Evolutionary conservation across 2,329 filamentous ascomycete genomes (phyloP), one percentile per base, ranked within the genome.

Genomic region (Paramyrothecium sp.): DNA sequence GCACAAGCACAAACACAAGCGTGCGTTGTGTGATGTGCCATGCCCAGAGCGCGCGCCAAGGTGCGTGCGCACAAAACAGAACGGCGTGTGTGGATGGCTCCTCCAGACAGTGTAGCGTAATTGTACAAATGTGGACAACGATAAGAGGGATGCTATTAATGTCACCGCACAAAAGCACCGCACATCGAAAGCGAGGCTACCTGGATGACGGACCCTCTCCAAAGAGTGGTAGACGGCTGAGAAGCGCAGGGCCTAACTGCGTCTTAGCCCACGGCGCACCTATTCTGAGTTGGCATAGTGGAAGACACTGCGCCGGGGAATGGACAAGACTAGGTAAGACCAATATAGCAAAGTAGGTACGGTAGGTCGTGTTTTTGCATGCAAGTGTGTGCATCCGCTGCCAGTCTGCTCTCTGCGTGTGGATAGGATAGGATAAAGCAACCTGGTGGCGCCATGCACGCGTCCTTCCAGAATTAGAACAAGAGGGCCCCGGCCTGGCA

Each of bases 391-490:
- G 26, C 10, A 30, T 4, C 10, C 26, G 26, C n/a, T n/a, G n/a
- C n/a, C n/a, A n/a, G n/a, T 30, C 26, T 30, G n/a, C 26, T 30
- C 26, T 30, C 26, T 30, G 26, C 10, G 26, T 30, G 26, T 4
- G 26, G 5, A 10, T 5, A 30, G 26, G 26, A 30, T 10, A 10
- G 26, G 26, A 30, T 30, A 30, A 30, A 30, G 26, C 26, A 30
- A 30, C 26, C 26, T 30, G 26, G 26, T 30, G 26, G 26, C 26
- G 26, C 26, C 26, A 30, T 30, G 26, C 26, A 30, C 38, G 38
- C 38, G 38, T 44, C 38, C 16, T 44, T 67, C 71, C 68, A 69
- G 71, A 73, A 71, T 72, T 73, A 73, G 71, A 71, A 70, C 60
- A 50, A 54, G 51, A 56, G 55, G 22, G 34, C 53, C 61, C 61